Percentiles rank a stretch among this genome's conserved stretches.
These are phyloP conservation scores for Entomortierella parvispora DNA, from an alignment of 192 early-diverging fungal species.

Conservation along the genomic window DNA sequence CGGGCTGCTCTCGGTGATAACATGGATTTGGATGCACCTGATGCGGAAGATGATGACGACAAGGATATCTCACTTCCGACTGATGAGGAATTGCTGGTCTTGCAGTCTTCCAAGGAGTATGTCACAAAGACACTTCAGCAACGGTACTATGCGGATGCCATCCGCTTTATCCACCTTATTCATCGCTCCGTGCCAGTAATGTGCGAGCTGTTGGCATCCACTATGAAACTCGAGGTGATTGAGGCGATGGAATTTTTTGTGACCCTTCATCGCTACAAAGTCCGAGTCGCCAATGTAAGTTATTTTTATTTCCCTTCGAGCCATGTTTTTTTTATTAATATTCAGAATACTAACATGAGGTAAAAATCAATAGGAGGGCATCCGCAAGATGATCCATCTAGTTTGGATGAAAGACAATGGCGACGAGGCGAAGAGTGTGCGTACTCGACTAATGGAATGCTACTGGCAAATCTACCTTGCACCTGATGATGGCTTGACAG, in stretches of 20 bases:
- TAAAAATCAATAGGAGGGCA: slow-evolving; percentile 71
- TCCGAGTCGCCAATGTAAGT: slow-evolving; percentile 81
- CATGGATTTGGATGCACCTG: slow-evolving; percentile 43
- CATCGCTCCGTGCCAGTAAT: slow-evolving; percentile 80
- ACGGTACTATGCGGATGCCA: slow-evolving; percentile 89
- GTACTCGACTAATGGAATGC: slow-evolving; percentile 78
- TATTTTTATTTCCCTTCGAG: not conserved
- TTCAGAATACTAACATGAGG: no score
- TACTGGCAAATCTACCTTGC: slow-evolving; percentile 86
- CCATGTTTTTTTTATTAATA: not conserved
- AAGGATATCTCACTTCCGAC: slow-evolving; percentile 42
- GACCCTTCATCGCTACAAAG: slow-evolving; percentile 80
- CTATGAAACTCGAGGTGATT: slow-evolving; percentile 91
- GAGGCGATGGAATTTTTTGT: slow-evolving; percentile 98
- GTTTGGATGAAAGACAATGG: slow-evolving; percentile 83
- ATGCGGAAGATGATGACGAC: slow-evolving; percentile 27
- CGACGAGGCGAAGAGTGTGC: slow-evolving; percentile 79
- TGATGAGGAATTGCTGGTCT: slow-evolving; percentile 39
- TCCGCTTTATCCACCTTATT: slow-evolving; percentile 87
- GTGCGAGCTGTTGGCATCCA: slow-evolving; percentile 88
- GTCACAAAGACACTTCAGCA: slow-evolving; percentile 51
- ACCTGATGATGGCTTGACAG: slow-evolving; percentile 58
- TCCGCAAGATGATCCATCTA: slow-evolving; percentile 95
- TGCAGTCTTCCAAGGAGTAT: slow-evolving; percentile 32
- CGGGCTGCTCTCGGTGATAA: slow-evolving; percentile 19